Evolutionary conservation across 768 basidiomycete genomes (phyloP), one percentile per base, ranked within the genome.

Genomic region (Pholiota conissans): DNA sequence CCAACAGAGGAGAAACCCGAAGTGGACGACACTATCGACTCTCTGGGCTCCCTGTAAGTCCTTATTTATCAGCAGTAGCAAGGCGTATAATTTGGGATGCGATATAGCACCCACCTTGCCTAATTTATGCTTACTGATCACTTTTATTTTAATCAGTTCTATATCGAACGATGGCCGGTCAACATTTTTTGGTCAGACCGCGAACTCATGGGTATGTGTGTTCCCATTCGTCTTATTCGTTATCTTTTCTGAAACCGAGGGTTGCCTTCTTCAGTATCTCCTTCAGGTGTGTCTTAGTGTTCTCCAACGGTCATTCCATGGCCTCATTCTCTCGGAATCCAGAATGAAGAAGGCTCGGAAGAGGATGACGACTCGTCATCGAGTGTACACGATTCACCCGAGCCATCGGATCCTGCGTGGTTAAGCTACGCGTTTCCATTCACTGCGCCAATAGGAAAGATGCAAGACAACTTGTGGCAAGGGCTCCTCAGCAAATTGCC

Each of bases 151-250:
- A 20, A 29, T 45, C 52, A 87, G 87, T 58, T 83, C 84, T 39
- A 83, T 89, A 56, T 83, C 84, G 7, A 80, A 84, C 56, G 77
- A 77, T 22, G 87, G 86, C 26, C 79, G 82, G 45, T 81, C 84
- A 5, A 84, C 81, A 29, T 89, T 87, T 69, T 88, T 81, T 67
- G 86, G 87, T 22, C 77, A 77, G 52, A 79, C 84, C 26, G 86
- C 87, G 24, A 89, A 84, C 65, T 84, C 87, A 59, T 87, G 85
- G 82, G 87, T 89, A 71, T 65, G 82, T 68, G 48, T 54, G 34
- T 18, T 28, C 48, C 39, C 40, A 26, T 50, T 48, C 29, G 49
- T 49, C 51, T 18, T 59, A 45, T 27, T 32, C 48, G 27, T 48
- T 49, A 49, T 18, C 59, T 42, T 24, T 47, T 18, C 27, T 40